phyloP scores from a whole-genome alignment of 2,329 filamentous ascomycete species.

The Helotiales sp. region DNA sequence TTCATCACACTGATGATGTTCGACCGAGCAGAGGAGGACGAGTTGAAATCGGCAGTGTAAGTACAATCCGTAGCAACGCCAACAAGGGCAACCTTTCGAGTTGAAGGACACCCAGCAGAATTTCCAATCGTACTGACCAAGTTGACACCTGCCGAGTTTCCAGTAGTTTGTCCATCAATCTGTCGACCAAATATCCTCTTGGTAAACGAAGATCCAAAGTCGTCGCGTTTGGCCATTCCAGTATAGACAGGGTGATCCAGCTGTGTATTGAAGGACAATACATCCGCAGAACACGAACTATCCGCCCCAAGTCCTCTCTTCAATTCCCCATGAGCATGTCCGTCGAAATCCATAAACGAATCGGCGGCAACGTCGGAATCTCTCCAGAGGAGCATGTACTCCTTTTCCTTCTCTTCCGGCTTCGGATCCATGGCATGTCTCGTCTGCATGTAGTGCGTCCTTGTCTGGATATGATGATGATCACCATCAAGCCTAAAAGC shows the following conservation, averaged over 20 bases:
- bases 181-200: conserved; percentile 74
- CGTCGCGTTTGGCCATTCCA: conserved; percentile 51
- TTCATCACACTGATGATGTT: conserved; percentile 88
- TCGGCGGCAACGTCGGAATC: conserved; percentile 76
- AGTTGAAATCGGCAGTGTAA: conserved; percentile 76
- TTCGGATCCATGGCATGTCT: conserved; percentile 74
- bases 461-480: conserved; percentile 85
- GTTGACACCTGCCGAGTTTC: conserved; percentile 82
- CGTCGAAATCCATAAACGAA: conserved; percentile 47
- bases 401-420: conserved; percentile 56
- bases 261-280: conserved; percentile 78
- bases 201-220: conserved; percentile 65
- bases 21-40: conserved; percentile 63
- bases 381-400: conserved; percentile 89
- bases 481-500: conserved; percentile 81
- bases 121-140: conserved; percentile 79
- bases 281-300: conserved; percentile 72
- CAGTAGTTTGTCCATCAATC: conserved; percentile 70
- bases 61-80: conserved; percentile 93
- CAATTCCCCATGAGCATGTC: conserved; percentile 54
- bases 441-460: conserved; percentile 73
- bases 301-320: conserved; percentile 41
- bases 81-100: conserved; percentile 88
- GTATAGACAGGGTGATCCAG: conserved; percentile 71
- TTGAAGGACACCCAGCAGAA: conserved; percentile 82